These are phyloP conservation scores for Dictyostelium purpureum DNA, from an alignment of 78 protist genomes.

Conservation along the genomic window DNA sequence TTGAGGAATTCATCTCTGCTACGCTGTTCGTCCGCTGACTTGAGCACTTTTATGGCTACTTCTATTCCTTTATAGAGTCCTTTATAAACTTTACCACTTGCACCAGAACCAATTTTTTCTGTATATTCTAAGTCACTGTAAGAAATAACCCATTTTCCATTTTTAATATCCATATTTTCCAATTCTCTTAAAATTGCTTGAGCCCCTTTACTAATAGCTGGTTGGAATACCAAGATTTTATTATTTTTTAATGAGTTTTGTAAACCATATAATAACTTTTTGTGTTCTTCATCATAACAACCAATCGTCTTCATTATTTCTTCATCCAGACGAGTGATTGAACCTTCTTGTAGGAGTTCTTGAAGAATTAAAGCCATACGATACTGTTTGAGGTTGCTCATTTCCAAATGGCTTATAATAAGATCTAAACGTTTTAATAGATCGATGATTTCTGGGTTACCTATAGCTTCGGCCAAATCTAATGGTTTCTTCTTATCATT, in stretches of 20 bases:
- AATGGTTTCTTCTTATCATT: conserved; percentile 42
- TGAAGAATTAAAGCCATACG: conserved; percentile 42
- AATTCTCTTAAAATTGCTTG: conserved; percentile 35
- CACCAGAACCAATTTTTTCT: conserved; percentile 78
- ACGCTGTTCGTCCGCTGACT: conserved; percentile 63
- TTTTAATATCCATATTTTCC: conserved; percentile 75
- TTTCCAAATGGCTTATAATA: background rate
- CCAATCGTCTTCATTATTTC: conserved; percentile 28
- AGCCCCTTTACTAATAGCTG: conserved; percentile 64
- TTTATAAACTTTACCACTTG: conserved; percentile 76
- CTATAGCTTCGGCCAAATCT: conserved; percentile 39
- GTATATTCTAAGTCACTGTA: conserved; percentile 71
- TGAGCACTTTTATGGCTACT: conserved; percentile 80
- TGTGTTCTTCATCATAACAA: conserved; percentile 44
- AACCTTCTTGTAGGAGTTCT: conserved; percentile 33
- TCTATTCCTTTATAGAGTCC: conserved; percentile 78
- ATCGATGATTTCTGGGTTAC: conserved; percentile 41
- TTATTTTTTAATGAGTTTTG: conserved; percentile 19
- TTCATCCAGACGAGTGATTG: conserved; percentile 37
- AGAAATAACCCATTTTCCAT: conserved; percentile 69
- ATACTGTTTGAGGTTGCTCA: background rate
- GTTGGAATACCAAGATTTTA: background rate
- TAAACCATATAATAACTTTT: background rate
- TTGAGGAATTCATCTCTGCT: conserved; percentile 68
- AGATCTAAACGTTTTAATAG: conserved; percentile 26